Evolutionary conservation across 164 flowering plant genomes (phyloP), one percentile per base, ranked within the genome.

Genomic region (Vitis amurensis): DNA sequence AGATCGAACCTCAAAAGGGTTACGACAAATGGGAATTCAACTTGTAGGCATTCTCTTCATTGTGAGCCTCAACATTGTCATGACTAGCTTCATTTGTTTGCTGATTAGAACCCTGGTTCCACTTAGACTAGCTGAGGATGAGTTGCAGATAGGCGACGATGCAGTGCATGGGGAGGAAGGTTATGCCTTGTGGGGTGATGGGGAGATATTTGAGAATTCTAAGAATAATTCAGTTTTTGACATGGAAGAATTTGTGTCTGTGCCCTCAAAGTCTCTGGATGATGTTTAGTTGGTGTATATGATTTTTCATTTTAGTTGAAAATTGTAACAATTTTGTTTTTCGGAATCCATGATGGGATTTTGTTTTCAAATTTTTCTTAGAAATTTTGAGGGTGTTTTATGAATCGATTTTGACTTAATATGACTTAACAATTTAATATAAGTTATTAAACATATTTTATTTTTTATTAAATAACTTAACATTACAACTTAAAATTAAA

Each of bases 101-200:
- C 12, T 82, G 0, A 55, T 82, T 3, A 70, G 78, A 67, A 13
- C 62, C 1, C 16, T 82, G 1, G 82, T 84, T 8, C 87, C 85
- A 14, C 76, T 84, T 3, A 70, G 82, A 7, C 11, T 78, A 64
- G 15, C 64, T 0, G 78, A 80, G 3, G 84, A 82, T 1, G 79
- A 78, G 17, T 44, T 82, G 72, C 31, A 31, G 11, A 56, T 44
- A 2, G 87, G 84, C 0, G 85, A 84, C 55, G 75, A 71, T 1
- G 84, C 81, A 0, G 44, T 78, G 7, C 87, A 82, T 52, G 86
- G 84, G 3, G 87, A 84, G 67, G 76, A 76, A 23, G 84, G 77
- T 1, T 78, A 76, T 63, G 80, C 80, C 3, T 15, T 83, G 58
- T 65, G 69, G 73, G 69, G 31, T 11, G 77, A 78, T 48, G 71